Conservation (phyloP, 257 asterid species). For the Solanum tarijense region DNA sequence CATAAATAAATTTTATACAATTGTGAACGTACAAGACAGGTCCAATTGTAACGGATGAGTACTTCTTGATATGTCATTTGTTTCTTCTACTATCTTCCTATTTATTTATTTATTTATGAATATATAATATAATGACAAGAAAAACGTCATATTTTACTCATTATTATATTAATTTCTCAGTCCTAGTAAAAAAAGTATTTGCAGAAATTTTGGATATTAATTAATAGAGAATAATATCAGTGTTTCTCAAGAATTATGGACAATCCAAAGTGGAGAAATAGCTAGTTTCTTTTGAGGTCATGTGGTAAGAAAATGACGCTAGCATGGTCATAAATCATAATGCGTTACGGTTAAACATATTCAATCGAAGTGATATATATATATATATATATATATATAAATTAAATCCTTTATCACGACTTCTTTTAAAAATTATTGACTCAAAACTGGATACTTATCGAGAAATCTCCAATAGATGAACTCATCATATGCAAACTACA, state of each 20-base stretch:
- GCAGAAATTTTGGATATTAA: neutral
- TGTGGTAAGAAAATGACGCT: neutral
- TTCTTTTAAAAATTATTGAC: neutral
- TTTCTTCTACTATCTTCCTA: neutral
- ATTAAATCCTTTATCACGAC: neutral
- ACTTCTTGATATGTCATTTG: neutral
- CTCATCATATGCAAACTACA: neutral
- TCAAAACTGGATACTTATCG: neutral
- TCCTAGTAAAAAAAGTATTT: neutral
- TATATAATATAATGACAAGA: neutral
- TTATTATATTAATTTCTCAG: neutral
- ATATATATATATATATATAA: neutral
- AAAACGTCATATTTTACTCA: neutral
- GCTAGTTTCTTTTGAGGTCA: neutral
- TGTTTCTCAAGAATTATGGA: neutral
- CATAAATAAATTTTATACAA: neutral
- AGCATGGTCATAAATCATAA: neutral
- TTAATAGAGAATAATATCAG: neutral
- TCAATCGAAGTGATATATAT: neutral
- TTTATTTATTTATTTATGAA: neutral
- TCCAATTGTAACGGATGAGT: neutral
- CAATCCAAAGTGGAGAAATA: neutral
- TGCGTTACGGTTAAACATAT: neutral
- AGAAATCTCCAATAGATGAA: neutral
- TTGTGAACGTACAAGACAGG: neutral